Base-by-base conservation (phyloP, 805 yeast genomes). In the Yamadazyma olivae region DNA sequence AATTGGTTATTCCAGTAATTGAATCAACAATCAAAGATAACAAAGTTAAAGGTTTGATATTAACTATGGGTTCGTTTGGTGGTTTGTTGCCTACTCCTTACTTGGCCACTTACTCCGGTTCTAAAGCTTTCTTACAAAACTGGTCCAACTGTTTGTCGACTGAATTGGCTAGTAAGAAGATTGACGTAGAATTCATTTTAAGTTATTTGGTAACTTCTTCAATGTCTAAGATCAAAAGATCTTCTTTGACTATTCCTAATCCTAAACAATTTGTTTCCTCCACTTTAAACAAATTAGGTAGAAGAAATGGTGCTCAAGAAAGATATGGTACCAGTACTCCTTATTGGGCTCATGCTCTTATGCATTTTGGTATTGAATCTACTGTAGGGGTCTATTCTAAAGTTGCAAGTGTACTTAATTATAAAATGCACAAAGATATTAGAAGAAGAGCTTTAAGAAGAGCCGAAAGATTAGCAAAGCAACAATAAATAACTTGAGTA, bases 61-160 rank as follows among this genome's bases (percentile, higher is more conserved):
- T 93, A 49, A 89, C 93, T 20, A 87, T 93, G 96, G 97, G 98
- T 30, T 91, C 98, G 3, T 91, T 93, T 56, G 95, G 96, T 36
- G 99, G 98, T 3, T 72, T 90, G 48, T 70, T 87, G 31, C 98
- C 99, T 38, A 82, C 96, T 9, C 98, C 99, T 16, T 73, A 79
- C 49, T 74, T 93, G 50, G 95, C 98, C 14, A 84, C 90, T 8
- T 93, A 93, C 67, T 84, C 97, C 14, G 99, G 99, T 17, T 88
- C 97, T 31, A 93, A 93, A 68, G 88, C 95, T 5, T 93, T 93
- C 61, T 72, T 93, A 56, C 97, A 93, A 66, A 77, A 80, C 40
- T 93, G 99, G 98, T 85, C 93, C 32, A 67, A 76, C 34, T 89
- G 96, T 1, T 71, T 93, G 48, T 84, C 96, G 13, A 89, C 90